Percentiles rank a stretch among this genome's conserved stretches.
phyloP scores from a whole-genome alignment of 1,139 yeast species.

The Sugiyamaella neomexicana region DNA sequence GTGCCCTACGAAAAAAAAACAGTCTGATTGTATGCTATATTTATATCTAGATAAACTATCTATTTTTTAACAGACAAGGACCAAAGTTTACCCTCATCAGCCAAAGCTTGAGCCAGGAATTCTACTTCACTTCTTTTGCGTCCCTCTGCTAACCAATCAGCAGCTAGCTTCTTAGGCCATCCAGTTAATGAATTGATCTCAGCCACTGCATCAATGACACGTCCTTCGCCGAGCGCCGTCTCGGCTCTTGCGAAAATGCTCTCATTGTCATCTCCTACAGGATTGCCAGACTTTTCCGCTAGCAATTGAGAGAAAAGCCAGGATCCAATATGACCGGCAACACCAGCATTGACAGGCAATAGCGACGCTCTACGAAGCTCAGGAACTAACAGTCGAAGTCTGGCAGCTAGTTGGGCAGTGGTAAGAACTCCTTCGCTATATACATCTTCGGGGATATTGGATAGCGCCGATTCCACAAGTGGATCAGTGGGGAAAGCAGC shows the following conservation, averaged over 20 bases:
- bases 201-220: constrained; percentile 85
- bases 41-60: constrained; percentile 9
- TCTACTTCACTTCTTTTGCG: constrained; percentile 88
- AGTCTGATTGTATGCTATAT: background rate
- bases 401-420: constrained; percentile 55
- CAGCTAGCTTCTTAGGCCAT: constrained; percentile 87
- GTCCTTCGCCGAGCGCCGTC: constrained; percentile 70
- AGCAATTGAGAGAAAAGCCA: constrained; percentile 71
- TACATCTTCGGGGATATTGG: constrained; percentile 53
- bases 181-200: constrained; percentile 90
- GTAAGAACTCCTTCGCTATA: constrained; percentile 56
- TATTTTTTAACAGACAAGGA: constrained; percentile 15
- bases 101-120: constrained; percentile 66
- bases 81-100: constrained; percentile 49
- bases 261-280: constrained; percentile 83
- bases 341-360: constrained; percentile 93
- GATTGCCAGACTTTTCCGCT: constrained; percentile 61
- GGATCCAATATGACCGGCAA: constrained; percentile 87
- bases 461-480: constrained; percentile 47
- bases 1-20: too few relatives aligned
- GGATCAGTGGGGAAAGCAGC: constrained; percentile 50
- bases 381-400: constrained; percentile 72
- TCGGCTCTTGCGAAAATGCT: constrained; percentile 85
- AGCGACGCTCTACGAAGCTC: constrained; percentile 87
- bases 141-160: constrained; percentile 88